Base-by-base conservation (phyloP, 371 early-diverging fungal genomes). In the Zychaea mexicana region DNA sequence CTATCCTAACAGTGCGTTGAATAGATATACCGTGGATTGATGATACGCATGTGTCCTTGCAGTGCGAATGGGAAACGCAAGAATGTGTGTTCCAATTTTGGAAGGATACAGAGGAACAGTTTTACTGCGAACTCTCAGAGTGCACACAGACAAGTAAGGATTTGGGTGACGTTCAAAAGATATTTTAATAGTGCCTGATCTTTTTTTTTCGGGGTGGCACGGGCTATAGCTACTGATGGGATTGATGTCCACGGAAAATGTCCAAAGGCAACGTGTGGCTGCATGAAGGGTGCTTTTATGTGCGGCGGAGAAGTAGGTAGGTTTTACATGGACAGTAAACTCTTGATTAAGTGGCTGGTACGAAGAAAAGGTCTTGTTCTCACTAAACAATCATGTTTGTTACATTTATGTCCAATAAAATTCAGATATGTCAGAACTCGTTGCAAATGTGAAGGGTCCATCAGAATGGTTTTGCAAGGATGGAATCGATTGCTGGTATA, bases 241-340 rank as follows among this genome's bases (percentile, higher is more conserved):
- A 30, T 69, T 38, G 78, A 76, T 53, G 77, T 78, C 2, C 77
- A 78, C 56, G 81, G 81, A 1, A 61, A 57, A 24, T 89, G 89
- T 64, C 54, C 60, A 15, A 70, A 73, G 15, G 71, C 84, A 30
- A 64, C 54, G 4, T 89, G 89, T 67, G 70, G 78, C 10, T 89
- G 89, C 64, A 71, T 77, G 69, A 78, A 78, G n/a, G 74, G 69
- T 52, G 78, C 85, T 1, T 73, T 78, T 26, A 84, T 89, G 73
- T 89, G 89, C 67, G 87, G 89, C 12, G 82, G 79, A 58, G 83
- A 85, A 68, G 83, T 83, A 10, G 77, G 74, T 69, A 66, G 67
- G 61, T 49, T 60, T 19, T n/a, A n/a, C n/a, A n/a, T n/a, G n/a
- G n/a, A n/a, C n/a, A n/a, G n/a, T n/a, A n/a, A n/a, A n/a, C n/a